A percentile compares a stretch with the other conserved stretches of the same genome.
These are phyloP conservation scores for Periconia sp. DNA, from an alignment of 2,329 filamentous ascomycete species.

Conservation along the genomic window DNA sequence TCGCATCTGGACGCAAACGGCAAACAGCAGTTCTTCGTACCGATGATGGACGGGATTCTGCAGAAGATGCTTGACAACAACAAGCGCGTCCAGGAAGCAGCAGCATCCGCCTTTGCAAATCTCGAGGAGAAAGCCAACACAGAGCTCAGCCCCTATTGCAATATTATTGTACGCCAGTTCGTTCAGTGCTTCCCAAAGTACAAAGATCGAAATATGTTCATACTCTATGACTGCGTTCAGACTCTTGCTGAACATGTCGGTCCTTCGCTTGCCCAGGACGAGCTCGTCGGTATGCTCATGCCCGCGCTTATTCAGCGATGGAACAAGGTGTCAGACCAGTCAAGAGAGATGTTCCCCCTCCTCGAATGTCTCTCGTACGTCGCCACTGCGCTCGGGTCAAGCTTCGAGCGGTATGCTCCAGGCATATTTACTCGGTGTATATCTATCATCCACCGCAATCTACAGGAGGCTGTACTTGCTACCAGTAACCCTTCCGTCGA, in stretches of 20 bases:
- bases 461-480: constrained; percentile 79
- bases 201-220: constrained; percentile 99
- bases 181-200: constrained; percentile 91
- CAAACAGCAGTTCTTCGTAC: constrained; percentile 82
- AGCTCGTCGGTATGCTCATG: constrained; percentile 88
- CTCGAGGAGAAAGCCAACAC: constrained; percentile 91
- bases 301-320: constrained; percentile 88
- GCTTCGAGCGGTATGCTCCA: constrained; percentile 83
- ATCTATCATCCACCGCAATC: constrained; percentile 87
- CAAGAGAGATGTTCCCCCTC: constrained; percentile 90
- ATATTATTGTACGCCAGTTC: constrained; percentile 89
- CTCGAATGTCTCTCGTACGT: constrained; percentile 97
- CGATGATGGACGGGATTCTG: constrained; percentile 96
- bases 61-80: constrained; percentile 95
- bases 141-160: constrained; percentile 81
- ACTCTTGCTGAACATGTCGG: constrained; percentile 93
- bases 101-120: constrained; percentile 93
- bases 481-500: constrained; percentile 73
- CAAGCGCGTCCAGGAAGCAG: constrained; percentile 97
- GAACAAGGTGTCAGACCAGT: constrained; percentile 85
- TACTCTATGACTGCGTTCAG: constrained; percentile 97
- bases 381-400: constrained; percentile 79
- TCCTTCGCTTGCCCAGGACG: constrained; percentile 76
- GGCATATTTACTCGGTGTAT: constrained; percentile 89
- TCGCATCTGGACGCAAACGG: constrained; percentile 73